A percentile compares a stretch with the other conserved stretches of the same genome.
Conservation (phyloP, 148 eudicot genomes). For the Bassia scoparia region DNA sequence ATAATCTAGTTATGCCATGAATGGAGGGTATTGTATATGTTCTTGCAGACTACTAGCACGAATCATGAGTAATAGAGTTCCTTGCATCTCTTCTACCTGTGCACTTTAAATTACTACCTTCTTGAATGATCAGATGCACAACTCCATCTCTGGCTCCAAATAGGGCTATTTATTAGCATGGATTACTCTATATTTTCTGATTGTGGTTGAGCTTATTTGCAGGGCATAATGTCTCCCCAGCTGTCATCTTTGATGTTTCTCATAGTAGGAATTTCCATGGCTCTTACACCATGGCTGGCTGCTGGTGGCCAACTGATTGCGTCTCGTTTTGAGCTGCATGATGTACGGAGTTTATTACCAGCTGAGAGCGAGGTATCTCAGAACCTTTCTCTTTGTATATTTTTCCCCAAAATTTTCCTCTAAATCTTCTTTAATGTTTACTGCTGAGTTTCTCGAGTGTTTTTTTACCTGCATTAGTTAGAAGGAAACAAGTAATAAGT, state of each 20-base stretch:
- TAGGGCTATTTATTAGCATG: neutral
- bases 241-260: slow-evolving; percentile 90
- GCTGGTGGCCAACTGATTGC: slow-evolving; percentile 99
- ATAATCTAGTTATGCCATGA: too few species aligned
- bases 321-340: slow-evolving; percentile 93
- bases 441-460: neutral
- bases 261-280: slow-evolving; percentile 97
- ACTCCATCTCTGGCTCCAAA: neutral
- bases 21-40: too few species aligned
- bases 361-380: slow-evolving; percentile 86
- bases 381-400: neutral
- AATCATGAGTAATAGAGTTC: neutral
- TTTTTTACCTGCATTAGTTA: neutral
- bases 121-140: neutral
- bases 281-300: slow-evolving; percentile 91
- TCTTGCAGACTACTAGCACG: neutral
- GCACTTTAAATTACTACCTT: neutral
- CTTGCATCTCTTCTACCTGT: neutral
- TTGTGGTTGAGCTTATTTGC: slow-evolving; percentile 32
- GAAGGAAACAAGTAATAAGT: neutral
- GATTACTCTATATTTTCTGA: slow-evolving; percentile 1
- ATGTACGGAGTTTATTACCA: slow-evolving; percentile 88
- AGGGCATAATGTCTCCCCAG: slow-evolving; percentile 97
- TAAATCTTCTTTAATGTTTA: neutral
- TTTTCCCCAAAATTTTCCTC: neutral